Evolutionary conservation across 805 yeast genomes (phyloP).

Genomic region (Alloascoidea africana): DNA sequence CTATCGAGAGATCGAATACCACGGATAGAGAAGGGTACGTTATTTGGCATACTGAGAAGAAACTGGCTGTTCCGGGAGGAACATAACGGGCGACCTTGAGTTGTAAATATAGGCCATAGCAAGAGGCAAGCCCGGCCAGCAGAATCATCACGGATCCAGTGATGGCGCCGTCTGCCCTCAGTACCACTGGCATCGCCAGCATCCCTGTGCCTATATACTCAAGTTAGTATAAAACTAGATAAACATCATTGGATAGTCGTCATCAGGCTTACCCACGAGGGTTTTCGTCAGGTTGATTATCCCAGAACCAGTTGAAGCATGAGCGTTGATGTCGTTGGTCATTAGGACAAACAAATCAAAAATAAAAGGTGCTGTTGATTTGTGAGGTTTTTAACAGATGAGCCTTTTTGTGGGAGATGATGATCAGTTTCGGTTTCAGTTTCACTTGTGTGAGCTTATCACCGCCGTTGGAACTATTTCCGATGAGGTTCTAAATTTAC

Average conservation of each 20-base stretch:
- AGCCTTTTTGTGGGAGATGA: too few relatives aligned
- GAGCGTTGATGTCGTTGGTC: too few relatives aligned
- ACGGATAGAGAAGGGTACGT: conserved; percentile 59
- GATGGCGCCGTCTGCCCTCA: conserved; percentile 44
- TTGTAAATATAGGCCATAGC: conserved; percentile 49
- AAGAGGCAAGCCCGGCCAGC: conserved; percentile 51
- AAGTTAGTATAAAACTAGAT: neutral
- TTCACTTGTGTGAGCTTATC: too few relatives aligned
- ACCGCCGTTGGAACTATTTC: too few relatives aligned
- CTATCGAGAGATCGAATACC: conserved; percentile 58
- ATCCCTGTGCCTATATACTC: conserved; percentile 55
- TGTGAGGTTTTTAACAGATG: too few relatives aligned
- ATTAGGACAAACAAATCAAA: too few relatives aligned
- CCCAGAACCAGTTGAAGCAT: neutral
- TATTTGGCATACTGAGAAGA: conserved; percentile 48
- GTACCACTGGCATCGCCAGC: conserved; percentile 61
- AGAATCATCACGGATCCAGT: conserved; percentile 39
- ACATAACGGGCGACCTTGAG: conserved; percentile 39
- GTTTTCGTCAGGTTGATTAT: neutral
- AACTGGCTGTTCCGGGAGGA: conserved; percentile 47
- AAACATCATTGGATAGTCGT: neutral
- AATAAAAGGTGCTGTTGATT: too few relatives aligned
- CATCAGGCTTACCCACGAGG: neutral
- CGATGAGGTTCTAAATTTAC: too few relatives aligned
- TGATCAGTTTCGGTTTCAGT: too few relatives aligned